phyloP scores from a whole-genome alignment of 768 basidiomycete species.

The Polyporus arcularius region DNA sequence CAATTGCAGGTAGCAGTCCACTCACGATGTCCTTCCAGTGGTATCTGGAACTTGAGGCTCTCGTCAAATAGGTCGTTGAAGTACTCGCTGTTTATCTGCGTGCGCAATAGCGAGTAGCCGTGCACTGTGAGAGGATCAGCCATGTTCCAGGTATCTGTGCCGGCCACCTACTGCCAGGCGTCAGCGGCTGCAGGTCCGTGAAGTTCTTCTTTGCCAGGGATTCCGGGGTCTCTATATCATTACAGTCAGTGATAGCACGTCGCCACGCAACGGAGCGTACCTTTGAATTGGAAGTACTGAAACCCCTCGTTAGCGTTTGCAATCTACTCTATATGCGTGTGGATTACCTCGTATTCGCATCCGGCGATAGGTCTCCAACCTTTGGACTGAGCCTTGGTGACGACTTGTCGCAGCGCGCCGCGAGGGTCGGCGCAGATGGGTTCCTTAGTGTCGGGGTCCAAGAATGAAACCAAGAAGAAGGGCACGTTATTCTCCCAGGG shows the following conservation, averaged over 20 bases:
- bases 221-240: conserved; percentile 70
- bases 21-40: conserved; percentile 85
- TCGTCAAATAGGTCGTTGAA: conserved; percentile 88
- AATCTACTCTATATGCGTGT: too few relatives aligned
- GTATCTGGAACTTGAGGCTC: conserved; percentile 69
- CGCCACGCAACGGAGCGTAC: conserved; percentile 35
- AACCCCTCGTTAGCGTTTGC: background rate
- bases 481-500: conserved; percentile 92
- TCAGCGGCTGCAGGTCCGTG: conserved; percentile 71
- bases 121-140: conserved; percentile 65
- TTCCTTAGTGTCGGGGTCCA: conserved; percentile 81
- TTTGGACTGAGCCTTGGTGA: conserved; percentile 46
- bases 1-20: background rate
- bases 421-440: conserved; percentile 85
- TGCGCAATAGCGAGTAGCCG: conserved; percentile 91
- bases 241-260: background rate
- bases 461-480: conserved; percentile 90
- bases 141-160: background rate
- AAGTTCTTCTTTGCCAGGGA: conserved; percentile 80
- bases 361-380: conserved; percentile 78
- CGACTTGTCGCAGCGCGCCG: conserved; percentile 66
- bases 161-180: conserved; percentile 80
- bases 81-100: conserved; percentile 86
- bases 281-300: conserved; percentile 91
- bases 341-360: conserved; percentile 84